Percentiles rank a stretch among this genome's conserved stretches.
Conservation (phyloP, 2,329 filamentous ascomycete species). For the Fusarium xylarioides region DNA sequence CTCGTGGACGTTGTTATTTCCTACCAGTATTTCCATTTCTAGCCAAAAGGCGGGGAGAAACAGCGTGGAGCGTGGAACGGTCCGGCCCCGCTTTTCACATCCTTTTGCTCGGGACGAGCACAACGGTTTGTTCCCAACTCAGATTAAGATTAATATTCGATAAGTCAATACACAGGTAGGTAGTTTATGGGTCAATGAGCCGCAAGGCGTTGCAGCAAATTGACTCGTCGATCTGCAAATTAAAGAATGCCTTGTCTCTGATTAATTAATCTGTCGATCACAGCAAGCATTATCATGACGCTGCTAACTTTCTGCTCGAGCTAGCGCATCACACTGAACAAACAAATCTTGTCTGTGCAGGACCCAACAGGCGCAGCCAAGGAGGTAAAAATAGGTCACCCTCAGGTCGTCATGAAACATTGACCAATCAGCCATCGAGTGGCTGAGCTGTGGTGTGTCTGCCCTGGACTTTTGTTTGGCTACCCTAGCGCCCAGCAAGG, state of each 20-base stretch:
- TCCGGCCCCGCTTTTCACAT: slow-evolving; percentile 21
- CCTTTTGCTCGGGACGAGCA: not conserved
- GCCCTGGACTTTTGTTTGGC: slow-evolving; percentile 5
- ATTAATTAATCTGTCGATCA: slow-evolving; percentile 25
- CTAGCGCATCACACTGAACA: not conserved
- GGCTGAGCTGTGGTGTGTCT: slow-evolving; percentile 21
- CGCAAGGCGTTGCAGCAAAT: slow-evolving; percentile 5
- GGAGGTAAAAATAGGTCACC: slow-evolving; percentile 32
- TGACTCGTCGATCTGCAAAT: not conserved
- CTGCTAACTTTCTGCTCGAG: not conserved
- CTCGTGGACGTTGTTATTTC: not conserved
- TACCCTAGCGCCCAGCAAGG: slow-evolving; percentile 27
- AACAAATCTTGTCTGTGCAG: not conserved
- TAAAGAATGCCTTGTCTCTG: slow-evolving; percentile 21
- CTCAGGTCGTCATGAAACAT: slow-evolving; percentile 19
- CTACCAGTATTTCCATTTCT: slow-evolving; percentile 20
- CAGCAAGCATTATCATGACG: slow-evolving; percentile 14
- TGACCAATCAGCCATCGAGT: slow-evolving; percentile 22
- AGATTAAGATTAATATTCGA: not conserved
- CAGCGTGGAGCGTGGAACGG: slow-evolving; percentile 21
- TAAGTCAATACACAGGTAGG: not conserved
- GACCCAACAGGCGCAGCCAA: slow-evolving; percentile 22
- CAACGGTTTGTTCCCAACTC: not conserved
- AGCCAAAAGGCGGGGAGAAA: slow-evolving; percentile 34
- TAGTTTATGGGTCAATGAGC: not conserved